Evolutionary conservation across 2,329 filamentous ascomycete genomes (phyloP).

Genomic region (Akanthomyces lecanii): DNA sequence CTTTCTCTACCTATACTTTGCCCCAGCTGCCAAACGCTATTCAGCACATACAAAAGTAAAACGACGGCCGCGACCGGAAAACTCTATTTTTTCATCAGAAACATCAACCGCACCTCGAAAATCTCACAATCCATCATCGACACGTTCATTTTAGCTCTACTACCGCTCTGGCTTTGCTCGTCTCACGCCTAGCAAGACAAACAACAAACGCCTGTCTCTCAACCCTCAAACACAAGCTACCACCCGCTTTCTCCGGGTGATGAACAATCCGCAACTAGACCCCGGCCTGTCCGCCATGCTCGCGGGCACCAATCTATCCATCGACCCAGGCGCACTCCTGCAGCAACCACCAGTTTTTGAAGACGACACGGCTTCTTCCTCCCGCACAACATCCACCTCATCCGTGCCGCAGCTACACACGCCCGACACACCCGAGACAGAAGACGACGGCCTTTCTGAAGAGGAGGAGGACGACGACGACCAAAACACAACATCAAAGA

Average conservation of each 20-base stretch:
- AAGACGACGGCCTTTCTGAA: neutral
- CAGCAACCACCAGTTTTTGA: neutral
- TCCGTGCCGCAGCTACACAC: neutral
- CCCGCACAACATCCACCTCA: constrained; percentile 13
- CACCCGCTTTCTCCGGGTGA: neutral
- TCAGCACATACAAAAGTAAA: too few species aligned
- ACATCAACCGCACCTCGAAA: neutral
- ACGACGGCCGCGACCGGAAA: too few species aligned
- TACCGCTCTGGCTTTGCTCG: neutral
- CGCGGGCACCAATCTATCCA: constrained; percentile 1
- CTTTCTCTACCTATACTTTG: too few species aligned
- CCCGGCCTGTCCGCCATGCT: constrained; percentile 14
- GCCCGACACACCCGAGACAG: neutral
- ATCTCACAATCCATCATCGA: neutral
- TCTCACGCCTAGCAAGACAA: neutral
- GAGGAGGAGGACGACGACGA: neutral
- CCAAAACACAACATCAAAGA: neutral
- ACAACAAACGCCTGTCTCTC: neutral
- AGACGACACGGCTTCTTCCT: constrained; percentile 9
- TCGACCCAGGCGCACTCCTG: constrained; percentile 7
- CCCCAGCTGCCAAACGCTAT: too few species aligned
- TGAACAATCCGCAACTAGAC: constrained; percentile 12
- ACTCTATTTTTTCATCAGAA: neutral
- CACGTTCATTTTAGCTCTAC: neutral
- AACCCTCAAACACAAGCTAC: neutral